These are phyloP conservation scores for Agaricus bisporus DNA, from an alignment of 768 basidiomycete genomes.

Conservation along the genomic window DNA sequence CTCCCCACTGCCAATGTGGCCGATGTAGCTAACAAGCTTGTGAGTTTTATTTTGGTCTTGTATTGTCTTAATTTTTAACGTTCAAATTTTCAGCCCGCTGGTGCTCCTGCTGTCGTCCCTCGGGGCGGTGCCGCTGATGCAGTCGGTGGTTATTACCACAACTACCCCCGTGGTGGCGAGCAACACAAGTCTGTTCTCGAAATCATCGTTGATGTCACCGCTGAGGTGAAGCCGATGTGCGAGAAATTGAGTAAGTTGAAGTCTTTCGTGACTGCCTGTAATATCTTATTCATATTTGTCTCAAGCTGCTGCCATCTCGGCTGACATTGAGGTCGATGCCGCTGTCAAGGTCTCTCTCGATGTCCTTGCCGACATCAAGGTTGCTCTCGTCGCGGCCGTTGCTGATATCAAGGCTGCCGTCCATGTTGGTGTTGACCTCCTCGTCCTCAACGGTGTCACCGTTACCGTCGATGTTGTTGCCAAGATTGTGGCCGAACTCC, in stretches of 20 bases:
- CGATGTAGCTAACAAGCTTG: neutral
- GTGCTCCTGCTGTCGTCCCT: too few species aligned
- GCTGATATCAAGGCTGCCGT: conserved; percentile 10
- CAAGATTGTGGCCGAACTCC: conserved; percentile 4
- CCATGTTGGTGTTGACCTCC: conserved; percentile 9
- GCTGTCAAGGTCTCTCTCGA: conserved; percentile 11
- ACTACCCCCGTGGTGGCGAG: neutral
- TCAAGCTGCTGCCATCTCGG: neutral
- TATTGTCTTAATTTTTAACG: too few species aligned
- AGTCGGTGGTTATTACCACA: neutral
- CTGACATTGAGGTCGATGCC: neutral
- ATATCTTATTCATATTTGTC: neutral
- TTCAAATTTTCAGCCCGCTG: too few species aligned
- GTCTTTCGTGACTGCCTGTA: neutral
- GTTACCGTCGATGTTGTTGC: conserved; percentile 11
- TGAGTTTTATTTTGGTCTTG: neutral
- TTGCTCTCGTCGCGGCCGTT: conserved; percentile 6
- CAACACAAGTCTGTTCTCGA: neutral
- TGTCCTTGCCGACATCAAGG: conserved; percentile 13
- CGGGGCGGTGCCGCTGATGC: too few species aligned
- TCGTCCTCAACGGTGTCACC: conserved; percentile 10
- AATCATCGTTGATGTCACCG: conserved; percentile 6
- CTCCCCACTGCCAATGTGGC: conserved; percentile 2
- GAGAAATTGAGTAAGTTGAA: conserved; percentile 1
- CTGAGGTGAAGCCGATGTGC: conserved; percentile 6